Evolutionary conservation across 352 stramenopile genomes (phyloP).

Genomic region (Pythium dissimile): DNA sequence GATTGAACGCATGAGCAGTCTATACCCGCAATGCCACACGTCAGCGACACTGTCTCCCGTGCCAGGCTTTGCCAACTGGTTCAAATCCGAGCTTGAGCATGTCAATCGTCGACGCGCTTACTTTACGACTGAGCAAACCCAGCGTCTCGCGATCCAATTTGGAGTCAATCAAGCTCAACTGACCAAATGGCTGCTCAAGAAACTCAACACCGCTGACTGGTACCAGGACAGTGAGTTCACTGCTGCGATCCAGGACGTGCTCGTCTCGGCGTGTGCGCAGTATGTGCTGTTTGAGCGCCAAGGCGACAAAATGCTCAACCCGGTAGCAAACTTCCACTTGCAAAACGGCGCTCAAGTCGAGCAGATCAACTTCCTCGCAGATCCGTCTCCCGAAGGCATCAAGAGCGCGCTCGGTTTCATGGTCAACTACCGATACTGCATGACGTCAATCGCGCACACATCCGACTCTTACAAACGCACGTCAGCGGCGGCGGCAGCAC

Average conservation of each 20-base stretch:
- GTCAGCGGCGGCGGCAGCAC: constrained; percentile 58
- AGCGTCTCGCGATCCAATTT: constrained; percentile 54
- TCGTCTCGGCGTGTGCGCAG: constrained; percentile 53
- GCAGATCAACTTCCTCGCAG: constrained; percentile 79
- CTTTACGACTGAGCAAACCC: constrained; percentile 47
- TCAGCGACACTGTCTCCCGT: constrained; percentile 78
- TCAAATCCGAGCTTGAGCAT: constrained; percentile 44
- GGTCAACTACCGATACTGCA: constrained; percentile 89
- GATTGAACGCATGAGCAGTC: constrained; percentile 65
- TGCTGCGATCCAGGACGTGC: constrained; percentile 42
- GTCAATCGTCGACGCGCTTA: constrained; percentile 28
- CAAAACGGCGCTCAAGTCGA: constrained; percentile 85
- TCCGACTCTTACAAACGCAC: constrained; percentile 81
- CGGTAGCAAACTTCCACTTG: constrained; percentile 83
- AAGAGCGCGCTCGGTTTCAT: constrained; percentile 61
- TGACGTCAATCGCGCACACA: constrained; percentile 72
- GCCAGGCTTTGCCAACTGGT: constrained; percentile 70
- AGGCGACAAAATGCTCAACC: constrained; percentile 74
- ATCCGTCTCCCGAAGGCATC: constrained; percentile 49
- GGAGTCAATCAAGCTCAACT: constrained; percentile 51
- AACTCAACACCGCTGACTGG: constrained; percentile 45
- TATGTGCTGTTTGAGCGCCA: constrained; percentile 84
- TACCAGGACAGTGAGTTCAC: constrained; percentile 44
- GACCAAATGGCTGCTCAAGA: constrained; percentile 69
- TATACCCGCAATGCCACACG: constrained; percentile 62